phyloP scores from a whole-genome alignment of 2,329 filamentous ascomycete genomes.

The Pseudopithomyces chartarum region DNA sequence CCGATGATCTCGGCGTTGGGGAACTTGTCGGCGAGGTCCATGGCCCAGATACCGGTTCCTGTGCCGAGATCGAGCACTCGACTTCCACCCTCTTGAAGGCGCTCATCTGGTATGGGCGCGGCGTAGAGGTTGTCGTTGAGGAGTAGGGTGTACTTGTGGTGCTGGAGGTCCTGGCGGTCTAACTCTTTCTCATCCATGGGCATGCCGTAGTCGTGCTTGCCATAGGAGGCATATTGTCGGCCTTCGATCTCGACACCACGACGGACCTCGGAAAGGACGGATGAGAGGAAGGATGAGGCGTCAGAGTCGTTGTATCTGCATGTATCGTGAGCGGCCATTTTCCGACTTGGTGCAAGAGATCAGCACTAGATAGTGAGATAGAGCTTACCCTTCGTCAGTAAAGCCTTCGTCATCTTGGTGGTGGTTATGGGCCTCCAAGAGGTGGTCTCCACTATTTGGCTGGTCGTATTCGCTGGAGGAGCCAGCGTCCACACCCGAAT shows the following conservation, averaged over 20 bases:
- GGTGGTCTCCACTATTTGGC: constrained; percentile 21
- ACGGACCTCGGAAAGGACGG: constrained; percentile 26
- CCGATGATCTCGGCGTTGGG: constrained; percentile 19
- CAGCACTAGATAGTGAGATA: neutral
- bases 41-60: constrained; percentile 29
- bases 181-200: constrained; percentile 32
- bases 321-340: neutral
- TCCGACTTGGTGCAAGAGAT: neutral
- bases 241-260: constrained; percentile 27
- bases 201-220: constrained; percentile 30
- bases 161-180: constrained; percentile 29
- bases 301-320: constrained; percentile 26
- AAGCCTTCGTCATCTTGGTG: constrained; percentile 21
- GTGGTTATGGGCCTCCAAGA: constrained; percentile 20
- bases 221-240: constrained; percentile 24
- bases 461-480: constrained; percentile 22
- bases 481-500: constrained; percentile 23
- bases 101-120: constrained; percentile 19
- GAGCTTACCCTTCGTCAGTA: constrained; percentile 26
- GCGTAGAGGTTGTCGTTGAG: constrained; percentile 22
- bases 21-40: constrained; percentile 30
- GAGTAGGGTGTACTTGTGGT: constrained; percentile 28
- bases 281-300: constrained; percentile 27
- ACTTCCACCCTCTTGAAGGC: constrained; percentile 7
- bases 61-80: constrained; percentile 28